Evolutionary conservation across 257 asterid species (phyloP), one percentile per base, ranked within the genome.

Genomic region (Solanum arcanum): DNA sequence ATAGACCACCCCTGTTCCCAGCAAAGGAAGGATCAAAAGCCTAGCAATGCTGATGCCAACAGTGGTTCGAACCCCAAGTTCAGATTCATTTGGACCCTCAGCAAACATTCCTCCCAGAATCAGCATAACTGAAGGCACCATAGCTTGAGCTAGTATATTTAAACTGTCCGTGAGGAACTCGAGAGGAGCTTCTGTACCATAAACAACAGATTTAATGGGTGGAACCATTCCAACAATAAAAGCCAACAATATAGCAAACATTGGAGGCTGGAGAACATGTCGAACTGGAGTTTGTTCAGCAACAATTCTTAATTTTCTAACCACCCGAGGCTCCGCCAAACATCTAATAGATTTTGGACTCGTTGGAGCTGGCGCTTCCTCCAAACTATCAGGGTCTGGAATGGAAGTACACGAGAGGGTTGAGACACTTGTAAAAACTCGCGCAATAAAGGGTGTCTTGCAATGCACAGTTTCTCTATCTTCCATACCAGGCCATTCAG

Each of bases 401-500:
- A 94, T 88, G 23, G 90, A 88, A 83, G 75, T 89, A 39, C 87
- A 88, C 0, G 98, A 93, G n/a, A 87, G 49, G 47, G 78, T 90
- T 3, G 98, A 93, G 0, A 49, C 75, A 87, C 89, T 88, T 0
- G 89, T 90, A 84, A 97, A 97, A 64, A 96, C 88, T 76, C 91
- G 89, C 0, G 98, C 98, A 16, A 97, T 94, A 21, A 97, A 86
- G 18, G 98, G 98, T 2, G 96, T 93, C 69, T 95, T 97, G 88
- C 99, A 94, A 74, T 97, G 90, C 93, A 87, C 97, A 0, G 96
- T 95, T 89, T 95, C 99, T 75, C 91, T 90, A 73, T 95, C 99
- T 87, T 94, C 97, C 96, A 97, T 95, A 83, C 99, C 99, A 3
- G 99, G 99, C 99, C 99, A 97, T 88, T 97, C 99, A 3, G 99